Conservation (phyloP, 371 early-diverging fungal genomes). For the Nematocida sp. region DNA sequence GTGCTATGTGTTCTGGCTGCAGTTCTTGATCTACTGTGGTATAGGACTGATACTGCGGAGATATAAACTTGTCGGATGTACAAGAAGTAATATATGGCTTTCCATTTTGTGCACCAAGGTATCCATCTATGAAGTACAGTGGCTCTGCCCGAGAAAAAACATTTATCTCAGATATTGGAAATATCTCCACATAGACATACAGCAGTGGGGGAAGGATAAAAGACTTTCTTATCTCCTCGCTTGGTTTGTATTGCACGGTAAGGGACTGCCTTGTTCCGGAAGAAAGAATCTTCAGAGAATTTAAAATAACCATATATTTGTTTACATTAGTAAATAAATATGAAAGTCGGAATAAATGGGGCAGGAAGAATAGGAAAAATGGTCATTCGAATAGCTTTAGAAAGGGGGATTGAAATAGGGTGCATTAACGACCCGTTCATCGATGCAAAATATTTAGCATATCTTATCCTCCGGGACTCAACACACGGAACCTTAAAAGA, state of each 20-base stretch:
- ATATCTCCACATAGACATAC: constrained; percentile 35
- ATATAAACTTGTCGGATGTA: background rate
- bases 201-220: constrained; percentile 32
- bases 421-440: constrained; percentile 97
- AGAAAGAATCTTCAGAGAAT: constrained; percentile 53
- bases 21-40: background rate
- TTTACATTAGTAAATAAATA: constrained; percentile 41
- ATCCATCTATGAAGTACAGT: constrained; percentile 37
- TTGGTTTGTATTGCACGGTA: constrained; percentile 24
- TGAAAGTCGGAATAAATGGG: constrained; percentile 87
- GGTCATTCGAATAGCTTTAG: constrained; percentile 72
- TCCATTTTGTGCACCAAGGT: constrained; percentile 3
- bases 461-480: constrained; percentile 92
- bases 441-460: constrained; percentile 84
- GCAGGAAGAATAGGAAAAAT: constrained; percentile 96
- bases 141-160: constrained; percentile 33
- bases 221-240: background rate
- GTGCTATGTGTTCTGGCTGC: background rate
- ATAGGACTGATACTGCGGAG: background rate
- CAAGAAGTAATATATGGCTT: constrained; percentile 18
- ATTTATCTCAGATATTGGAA: constrained; percentile 11
- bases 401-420: constrained; percentile 77
- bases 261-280: constrained; percentile 24
- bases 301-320: constrained; percentile 51
- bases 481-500: constrained; percentile 76